Percentiles rank a stretch among this genome's conserved stretches.
Conservation (phyloP, 352 stramenopile genomes). For the Pythium myriotylum region DNA sequence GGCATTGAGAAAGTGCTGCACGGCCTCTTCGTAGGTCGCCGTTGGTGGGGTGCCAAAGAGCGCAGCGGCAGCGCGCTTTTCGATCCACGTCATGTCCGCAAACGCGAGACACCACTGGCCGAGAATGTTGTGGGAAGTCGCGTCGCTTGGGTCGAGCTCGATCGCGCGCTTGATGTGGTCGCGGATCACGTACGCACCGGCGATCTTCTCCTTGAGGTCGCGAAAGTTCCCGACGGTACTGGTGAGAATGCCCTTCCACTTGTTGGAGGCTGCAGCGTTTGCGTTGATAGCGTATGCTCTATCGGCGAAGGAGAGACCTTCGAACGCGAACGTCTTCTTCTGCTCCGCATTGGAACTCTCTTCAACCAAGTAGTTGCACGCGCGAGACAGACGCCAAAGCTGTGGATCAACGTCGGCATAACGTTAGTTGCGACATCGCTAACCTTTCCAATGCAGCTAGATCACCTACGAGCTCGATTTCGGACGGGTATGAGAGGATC, state of each 20-base stretch:
- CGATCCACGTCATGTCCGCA: slow-evolving; percentile 77
- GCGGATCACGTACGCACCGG: slow-evolving; percentile 66
- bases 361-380: slow-evolving; percentile 66
- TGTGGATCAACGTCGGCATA: too few species aligned
- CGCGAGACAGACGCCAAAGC: slow-evolving; percentile 65
- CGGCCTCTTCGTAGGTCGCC: slow-evolving; percentile 65
- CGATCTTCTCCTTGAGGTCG: slow-evolving; percentile 72
- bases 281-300: slow-evolving; percentile 49
- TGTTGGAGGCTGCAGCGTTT: slow-evolving; percentile 59
- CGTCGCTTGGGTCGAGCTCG: slow-evolving; percentile 65
- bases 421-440: too few species aligned
- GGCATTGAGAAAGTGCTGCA: slow-evolving; percentile 52
- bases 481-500: slow-evolving; percentile 36
- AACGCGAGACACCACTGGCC: slow-evolving; percentile 82
- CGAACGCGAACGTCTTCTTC: slow-evolving; percentile 58
- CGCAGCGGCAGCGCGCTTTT: slow-evolving; percentile 61
- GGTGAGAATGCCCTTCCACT: slow-evolving; percentile 80
- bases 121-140: slow-evolving; percentile 69
- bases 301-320: slow-evolving; percentile 55
- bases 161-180: slow-evolving; percentile 70
- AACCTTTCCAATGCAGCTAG: too few species aligned
- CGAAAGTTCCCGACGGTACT: slow-evolving; percentile 63
- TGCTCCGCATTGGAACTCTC: slow-evolving; percentile 40
- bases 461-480: slow-evolving; percentile 51
- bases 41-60: slow-evolving; percentile 68